A percentile compares a stretch with the other conserved stretches of the same genome.
These are phyloP conservation scores for Peterozyma xylosa DNA, from an alignment of 805 yeast genomes.

Conservation along the genomic window DNA sequence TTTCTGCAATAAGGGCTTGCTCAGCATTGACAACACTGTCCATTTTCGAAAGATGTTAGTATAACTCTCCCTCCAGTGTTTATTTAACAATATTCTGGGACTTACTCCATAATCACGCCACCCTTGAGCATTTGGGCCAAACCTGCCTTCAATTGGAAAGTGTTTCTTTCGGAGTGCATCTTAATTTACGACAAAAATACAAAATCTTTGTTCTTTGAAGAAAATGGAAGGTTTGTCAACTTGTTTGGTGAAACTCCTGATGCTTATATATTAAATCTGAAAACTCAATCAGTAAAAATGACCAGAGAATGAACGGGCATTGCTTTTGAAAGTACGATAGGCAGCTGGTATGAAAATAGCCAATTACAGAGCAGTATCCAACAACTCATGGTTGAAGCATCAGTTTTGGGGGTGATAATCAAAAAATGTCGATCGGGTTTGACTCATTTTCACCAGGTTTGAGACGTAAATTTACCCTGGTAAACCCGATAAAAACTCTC, in stretches of 20 bases:
- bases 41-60: neutral
- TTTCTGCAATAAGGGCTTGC: slow-evolving; percentile 74
- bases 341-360: too few relatives aligned
- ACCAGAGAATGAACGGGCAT: too few relatives aligned
- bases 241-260: neutral
- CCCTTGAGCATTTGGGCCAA: slow-evolving; percentile 84
- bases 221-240: neutral
- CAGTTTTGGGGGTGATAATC: too few relatives aligned
- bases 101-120: slow-evolving; percentile 55
- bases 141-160: slow-evolving; percentile 60
- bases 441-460: neutral
- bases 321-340: too few relatives aligned
- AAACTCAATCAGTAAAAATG: too few relatives aligned
- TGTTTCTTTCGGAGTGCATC: slow-evolving; percentile 12
- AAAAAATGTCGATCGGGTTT: neutral
- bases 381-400: too few relatives aligned
- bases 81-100: neutral
- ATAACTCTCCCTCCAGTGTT: too few relatives aligned
- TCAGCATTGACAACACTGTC: slow-evolving; percentile 63
- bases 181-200: neutral
- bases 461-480: neutral
- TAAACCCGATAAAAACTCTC: slow-evolving; percentile 1
- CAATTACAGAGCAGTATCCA: too few relatives aligned
- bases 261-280: too few relatives aligned
- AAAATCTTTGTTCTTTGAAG: neutral